Conservation (phyloP, 2,329 filamentous ascomycete species). For the Amesomyces nigricolor region DNA sequence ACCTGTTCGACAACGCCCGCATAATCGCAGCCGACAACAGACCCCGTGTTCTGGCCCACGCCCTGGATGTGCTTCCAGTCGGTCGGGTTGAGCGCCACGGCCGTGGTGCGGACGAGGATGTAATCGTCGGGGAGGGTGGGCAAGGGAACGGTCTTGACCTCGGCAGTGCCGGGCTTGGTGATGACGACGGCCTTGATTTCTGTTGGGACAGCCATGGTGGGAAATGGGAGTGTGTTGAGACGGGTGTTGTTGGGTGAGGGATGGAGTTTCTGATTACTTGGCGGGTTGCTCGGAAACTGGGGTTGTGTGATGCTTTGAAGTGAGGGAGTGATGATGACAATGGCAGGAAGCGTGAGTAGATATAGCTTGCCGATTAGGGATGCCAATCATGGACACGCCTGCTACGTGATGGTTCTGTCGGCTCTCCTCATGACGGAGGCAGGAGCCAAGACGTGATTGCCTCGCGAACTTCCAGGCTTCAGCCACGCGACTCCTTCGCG, state of each 20-base stretch:
- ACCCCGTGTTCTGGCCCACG: not conserved
- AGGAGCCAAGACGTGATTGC: no score
- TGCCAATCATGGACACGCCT: no score
- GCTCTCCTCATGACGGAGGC: no score
- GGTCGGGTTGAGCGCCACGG: constrained; percentile 30
- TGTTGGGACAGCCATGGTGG: constrained; percentile 18
- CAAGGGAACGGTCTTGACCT: constrained; percentile 22
- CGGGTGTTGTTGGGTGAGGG: not conserved
- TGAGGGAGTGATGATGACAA: not conserved
- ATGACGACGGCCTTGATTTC: constrained; percentile 26
- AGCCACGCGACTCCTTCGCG: no score
- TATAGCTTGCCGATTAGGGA: no score
- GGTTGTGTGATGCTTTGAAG: not conserved
- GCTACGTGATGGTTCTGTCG: no score
- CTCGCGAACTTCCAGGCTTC: no score
- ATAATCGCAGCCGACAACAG: constrained; percentile 40
- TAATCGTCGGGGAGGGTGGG: constrained; percentile 27
- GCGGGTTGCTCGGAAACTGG: not conserved
- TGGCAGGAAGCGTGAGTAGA: no score
- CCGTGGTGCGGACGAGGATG: constrained; percentile 27
- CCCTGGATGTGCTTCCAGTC: constrained; percentile 27
- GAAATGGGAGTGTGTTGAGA: not conserved
- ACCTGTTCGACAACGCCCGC: constrained; percentile 43
- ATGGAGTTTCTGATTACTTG: no score
- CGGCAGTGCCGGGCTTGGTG: constrained; percentile 19